A percentile compares a stretch with the other conserved stretches of the same genome.
phyloP scores from a whole-genome alignment of 345 rosid genomes.

The Salix arbutifolia region DNA sequence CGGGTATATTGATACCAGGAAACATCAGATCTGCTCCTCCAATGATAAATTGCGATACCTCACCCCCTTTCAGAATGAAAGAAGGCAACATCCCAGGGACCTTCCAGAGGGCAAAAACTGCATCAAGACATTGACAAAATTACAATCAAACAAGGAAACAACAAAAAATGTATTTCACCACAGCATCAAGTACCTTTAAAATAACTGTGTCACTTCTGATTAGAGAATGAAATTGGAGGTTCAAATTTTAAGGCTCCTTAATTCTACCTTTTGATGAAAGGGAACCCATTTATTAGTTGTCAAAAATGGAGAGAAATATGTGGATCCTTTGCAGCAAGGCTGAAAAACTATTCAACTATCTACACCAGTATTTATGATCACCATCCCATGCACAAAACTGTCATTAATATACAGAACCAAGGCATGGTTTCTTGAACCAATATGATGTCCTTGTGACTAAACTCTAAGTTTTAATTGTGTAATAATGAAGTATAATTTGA shows the following conservation, averaged over 20 bases:
- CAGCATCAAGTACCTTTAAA: background rate
- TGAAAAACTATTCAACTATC: no score
- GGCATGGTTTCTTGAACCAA: no score
- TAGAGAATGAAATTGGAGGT: background rate
- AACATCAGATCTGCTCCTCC: constrained; percentile 99
- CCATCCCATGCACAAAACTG: no score
- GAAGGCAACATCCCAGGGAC: constrained; percentile 78
- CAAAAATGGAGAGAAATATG: background rate
- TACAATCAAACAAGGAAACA: background rate
- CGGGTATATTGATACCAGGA: constrained; percentile 73
- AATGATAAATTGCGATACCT: constrained; percentile 77
- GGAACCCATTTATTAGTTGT: background rate
- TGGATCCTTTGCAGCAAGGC: no score
- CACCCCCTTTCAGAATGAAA: constrained; percentile 78
- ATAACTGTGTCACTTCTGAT: background rate
- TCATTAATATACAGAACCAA: no score
- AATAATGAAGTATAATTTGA: background rate
- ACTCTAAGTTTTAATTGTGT: no score
- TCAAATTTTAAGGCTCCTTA: background rate
- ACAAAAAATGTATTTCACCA: no score
- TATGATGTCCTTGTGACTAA: no score
- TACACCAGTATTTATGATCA: no score
- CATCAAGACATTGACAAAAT: background rate
- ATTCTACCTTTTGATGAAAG: background rate
- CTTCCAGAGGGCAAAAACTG: constrained; percentile 94